Conservation (phyloP, 2,329 filamentous ascomycete species). For the Colletotrichum shisoi region DNA sequence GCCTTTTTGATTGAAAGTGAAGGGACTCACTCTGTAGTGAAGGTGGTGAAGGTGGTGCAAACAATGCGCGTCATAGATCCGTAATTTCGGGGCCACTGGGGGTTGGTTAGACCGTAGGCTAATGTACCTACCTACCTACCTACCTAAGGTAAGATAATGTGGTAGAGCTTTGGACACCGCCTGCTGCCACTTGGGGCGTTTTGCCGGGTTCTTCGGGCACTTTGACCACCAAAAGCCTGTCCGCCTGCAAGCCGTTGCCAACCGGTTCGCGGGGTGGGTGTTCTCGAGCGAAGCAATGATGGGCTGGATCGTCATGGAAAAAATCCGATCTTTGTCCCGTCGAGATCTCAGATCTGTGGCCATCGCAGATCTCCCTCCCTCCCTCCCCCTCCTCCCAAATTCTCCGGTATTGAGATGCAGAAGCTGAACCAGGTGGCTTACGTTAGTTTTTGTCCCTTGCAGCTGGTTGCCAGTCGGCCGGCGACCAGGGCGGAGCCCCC, state of each 20-base stretch:
- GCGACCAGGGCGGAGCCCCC: neutral
- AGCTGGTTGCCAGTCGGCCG: constrained; percentile 5
- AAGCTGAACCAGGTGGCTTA: neutral
- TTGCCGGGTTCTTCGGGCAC: constrained; percentile 27
- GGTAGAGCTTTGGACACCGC: constrained; percentile 9
- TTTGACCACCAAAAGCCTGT: constrained; percentile 25
- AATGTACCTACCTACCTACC: too few species aligned
- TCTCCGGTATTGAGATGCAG: neutral
- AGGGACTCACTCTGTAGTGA: too few species aligned
- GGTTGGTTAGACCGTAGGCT: too few species aligned
- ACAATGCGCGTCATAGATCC: constrained; percentile 36
- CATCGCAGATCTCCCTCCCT: constrained; percentile 1
- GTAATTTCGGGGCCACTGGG: neutral
- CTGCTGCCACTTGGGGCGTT: neutral
- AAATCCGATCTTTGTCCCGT: neutral
- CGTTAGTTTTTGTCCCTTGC: constrained; percentile 8
- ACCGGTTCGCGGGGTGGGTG: neutral
- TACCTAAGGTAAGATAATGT: too few species aligned
- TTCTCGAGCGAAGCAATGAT: neutral
- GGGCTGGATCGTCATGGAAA: neutral
- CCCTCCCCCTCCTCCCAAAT: neutral
- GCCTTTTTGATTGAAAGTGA: neutral
- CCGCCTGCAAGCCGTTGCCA: neutral
- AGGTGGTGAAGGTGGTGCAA: constrained; percentile 16
- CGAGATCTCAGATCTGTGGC: neutral